Percentiles rank a stretch among this genome's conserved stretches.
phyloP scores from a whole-genome alignment of 2,329 filamentous ascomycete species.

The Cladosporium sp. region DNA sequence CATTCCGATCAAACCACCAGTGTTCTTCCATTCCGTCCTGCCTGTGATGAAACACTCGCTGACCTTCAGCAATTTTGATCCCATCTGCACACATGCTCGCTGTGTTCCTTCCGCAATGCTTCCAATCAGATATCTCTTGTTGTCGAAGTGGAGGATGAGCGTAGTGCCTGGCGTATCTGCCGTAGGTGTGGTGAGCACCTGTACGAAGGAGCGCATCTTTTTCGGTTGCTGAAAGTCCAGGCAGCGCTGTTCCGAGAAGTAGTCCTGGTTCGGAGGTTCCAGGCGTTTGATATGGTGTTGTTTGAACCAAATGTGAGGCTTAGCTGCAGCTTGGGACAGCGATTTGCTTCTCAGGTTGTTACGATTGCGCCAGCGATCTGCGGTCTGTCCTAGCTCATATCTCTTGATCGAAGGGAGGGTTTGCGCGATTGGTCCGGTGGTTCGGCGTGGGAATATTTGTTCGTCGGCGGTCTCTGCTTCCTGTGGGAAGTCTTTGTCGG shows the following conservation, averaged over 20 bases:
- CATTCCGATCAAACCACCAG: constrained; percentile 81
- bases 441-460: neutral
- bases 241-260: neutral
- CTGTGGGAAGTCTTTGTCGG: neutral
- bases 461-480: neutral
- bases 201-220: constrained; percentile 71
- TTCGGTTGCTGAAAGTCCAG: neutral
- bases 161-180: constrained; percentile 83
- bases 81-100: constrained; percentile 70
- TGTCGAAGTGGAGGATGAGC: constrained; percentile 76
- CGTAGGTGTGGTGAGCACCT: constrained; percentile 79
- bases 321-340: neutral
- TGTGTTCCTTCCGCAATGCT: constrained; percentile 83
- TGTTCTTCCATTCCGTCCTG: constrained; percentile 70
- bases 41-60: constrained; percentile 84
- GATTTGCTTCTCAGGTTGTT: neutral
- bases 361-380: constrained; percentile 13
- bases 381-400: constrained; percentile 17
- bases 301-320: neutral
- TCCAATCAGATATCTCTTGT: constrained; percentile 82
- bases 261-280: neutral
- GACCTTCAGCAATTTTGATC: constrained; percentile 64
- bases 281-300: constrained; percentile 5
- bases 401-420: constrained; percentile 7
- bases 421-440: neutral